Evolutionary conservation across 1,284 basidiomycete genomes (phyloP), one percentile per base, ranked within the genome.

Genomic region (Rhodotorula sp.): DNA sequence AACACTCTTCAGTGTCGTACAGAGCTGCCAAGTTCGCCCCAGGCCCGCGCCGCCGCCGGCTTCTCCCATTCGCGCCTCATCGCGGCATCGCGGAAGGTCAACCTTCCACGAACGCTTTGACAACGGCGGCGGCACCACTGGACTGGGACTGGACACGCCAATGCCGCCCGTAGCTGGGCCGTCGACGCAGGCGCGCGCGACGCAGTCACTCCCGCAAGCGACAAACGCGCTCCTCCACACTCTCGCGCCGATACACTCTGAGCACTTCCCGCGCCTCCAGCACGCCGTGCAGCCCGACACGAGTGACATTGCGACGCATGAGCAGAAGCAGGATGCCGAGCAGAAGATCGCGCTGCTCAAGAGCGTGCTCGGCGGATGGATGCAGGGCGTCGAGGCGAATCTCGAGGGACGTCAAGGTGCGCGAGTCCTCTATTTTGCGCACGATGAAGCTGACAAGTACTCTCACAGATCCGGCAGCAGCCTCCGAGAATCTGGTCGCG

Each of bases 351-450:
- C 61, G 9, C 40, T 75, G 34, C 62, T 73, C 50, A 65, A 72
- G 52, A 59, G 71, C 64, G 71, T 75, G 13, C 62, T 75, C 24
- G 64, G 68, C 24, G 69, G 71, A 4, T 75, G 69, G 64, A 66
- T 75, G 55, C 63, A 68, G 54, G 62, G 69, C 20, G 67, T 75
- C 53, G 62, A 63, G 62, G 15, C 40, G 24, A 71, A 75, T 31
- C 65, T 70, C 44, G 65, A 68, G 40, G 30, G 53, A n/a, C n/a
- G 18, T 4, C 22, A 30, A 20, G 62, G 62, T 56, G 46, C n/a
- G 62, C 51, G 54, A 50, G n/a, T 51, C 48, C 11, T 20, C 44
- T 47, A 8, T 34, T 5, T 16, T 0, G 22, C 37, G 34, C 20
- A 4, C 2, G 16, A 22, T n/a, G 8, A 6, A 11, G 28, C 50